Conservation (phyloP, 1,284 basidiomycete species). For the Cystobasidium sp. region DNA sequence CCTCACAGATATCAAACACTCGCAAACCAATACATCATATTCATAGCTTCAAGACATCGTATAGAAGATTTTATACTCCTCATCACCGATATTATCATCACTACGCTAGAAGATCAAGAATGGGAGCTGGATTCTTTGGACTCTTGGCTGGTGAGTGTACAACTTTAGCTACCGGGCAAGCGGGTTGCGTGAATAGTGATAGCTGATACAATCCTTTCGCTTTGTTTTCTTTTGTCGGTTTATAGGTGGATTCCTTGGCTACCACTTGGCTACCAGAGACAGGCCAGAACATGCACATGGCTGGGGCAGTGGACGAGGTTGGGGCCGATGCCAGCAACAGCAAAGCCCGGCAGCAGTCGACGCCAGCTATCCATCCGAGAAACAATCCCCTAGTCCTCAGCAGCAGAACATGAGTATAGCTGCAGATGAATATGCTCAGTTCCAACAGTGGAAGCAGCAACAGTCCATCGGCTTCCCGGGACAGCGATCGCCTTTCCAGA, state of each 20-base stretch:
- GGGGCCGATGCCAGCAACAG: slow-evolving; percentile 17
- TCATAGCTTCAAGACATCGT: slow-evolving; percentile 6
- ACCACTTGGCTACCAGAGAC: slow-evolving; percentile 36
- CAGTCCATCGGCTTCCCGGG: background rate
- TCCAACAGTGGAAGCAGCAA: slow-evolving; percentile 40
- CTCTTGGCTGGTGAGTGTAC: slow-evolving; percentile 22
- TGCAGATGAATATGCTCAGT: slow-evolving; percentile 17
- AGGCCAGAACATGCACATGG: slow-evolving; percentile 4
- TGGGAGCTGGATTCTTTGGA: slow-evolving; percentile 35
- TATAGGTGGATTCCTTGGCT: slow-evolving; percentile 39
- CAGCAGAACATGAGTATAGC: slow-evolving; percentile 4
- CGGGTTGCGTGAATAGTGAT: background rate
- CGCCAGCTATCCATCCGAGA: background rate
- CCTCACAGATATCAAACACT: slow-evolving; percentile 1
- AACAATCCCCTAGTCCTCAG: background rate
- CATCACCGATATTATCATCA: slow-evolving; percentile 16
- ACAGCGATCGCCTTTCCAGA: slow-evolving; percentile 7
- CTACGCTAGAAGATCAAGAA: slow-evolving; percentile 31
- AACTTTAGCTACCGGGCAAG: no score
- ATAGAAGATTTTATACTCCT: background rate
- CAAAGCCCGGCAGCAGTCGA: background rate
- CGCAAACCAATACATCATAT: slow-evolving; percentile 5
- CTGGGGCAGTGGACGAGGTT: slow-evolving; percentile 21
- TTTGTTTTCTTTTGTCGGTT: background rate
- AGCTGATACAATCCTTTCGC: background rate